These are phyloP conservation scores for Stentor roeselii DNA, from an alignment of 73 alveolate species.

Conservation along the genomic window DNA sequence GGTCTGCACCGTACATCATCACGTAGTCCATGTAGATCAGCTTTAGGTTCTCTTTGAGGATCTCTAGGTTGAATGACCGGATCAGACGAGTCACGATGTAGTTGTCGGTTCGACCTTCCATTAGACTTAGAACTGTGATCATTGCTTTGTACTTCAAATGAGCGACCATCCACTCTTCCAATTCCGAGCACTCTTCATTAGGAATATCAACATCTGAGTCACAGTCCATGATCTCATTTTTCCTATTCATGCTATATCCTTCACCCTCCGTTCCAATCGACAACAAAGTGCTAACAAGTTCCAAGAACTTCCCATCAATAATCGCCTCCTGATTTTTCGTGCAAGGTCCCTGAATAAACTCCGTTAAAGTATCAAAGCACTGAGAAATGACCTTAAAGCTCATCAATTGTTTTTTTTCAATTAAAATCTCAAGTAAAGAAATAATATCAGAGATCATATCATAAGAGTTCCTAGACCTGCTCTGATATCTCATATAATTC, in stretches of 20 bases:
- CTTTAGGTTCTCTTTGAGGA: conserved; percentile 34
- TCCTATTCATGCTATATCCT: background rate
- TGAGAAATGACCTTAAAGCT: conserved; percentile 37
- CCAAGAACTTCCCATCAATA: conserved; percentile 40
- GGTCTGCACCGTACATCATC: background rate
- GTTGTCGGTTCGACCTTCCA: conserved; percentile 47
- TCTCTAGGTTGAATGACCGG: conserved; percentile 42
- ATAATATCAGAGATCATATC: conserved; percentile 36
- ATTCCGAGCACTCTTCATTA: background rate
- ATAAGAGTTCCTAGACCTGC: conserved; percentile 36
- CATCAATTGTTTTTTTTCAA: conserved; percentile 18
- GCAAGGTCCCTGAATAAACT: conserved; percentile 56
- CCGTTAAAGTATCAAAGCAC: conserved; percentile 58
- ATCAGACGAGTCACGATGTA: conserved; percentile 40
- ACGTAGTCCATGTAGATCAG: conserved; percentile 14
- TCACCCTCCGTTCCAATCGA: conserved; percentile 40
- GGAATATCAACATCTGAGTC: background rate
- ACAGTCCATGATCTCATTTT: conserved; percentile 3
- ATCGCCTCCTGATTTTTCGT: conserved; percentile 38
- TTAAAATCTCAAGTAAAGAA: conserved; percentile 11
- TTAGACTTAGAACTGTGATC: conserved; percentile 37
- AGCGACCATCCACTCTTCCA: conserved; percentile 37
- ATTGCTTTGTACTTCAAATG: conserved; percentile 42
- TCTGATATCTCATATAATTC: conserved; percentile 44
- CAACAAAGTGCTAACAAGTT: conserved; percentile 32